Conservation (phyloP, 1,284 basidiomycete genomes). For the Grifola frondosa region DNA sequence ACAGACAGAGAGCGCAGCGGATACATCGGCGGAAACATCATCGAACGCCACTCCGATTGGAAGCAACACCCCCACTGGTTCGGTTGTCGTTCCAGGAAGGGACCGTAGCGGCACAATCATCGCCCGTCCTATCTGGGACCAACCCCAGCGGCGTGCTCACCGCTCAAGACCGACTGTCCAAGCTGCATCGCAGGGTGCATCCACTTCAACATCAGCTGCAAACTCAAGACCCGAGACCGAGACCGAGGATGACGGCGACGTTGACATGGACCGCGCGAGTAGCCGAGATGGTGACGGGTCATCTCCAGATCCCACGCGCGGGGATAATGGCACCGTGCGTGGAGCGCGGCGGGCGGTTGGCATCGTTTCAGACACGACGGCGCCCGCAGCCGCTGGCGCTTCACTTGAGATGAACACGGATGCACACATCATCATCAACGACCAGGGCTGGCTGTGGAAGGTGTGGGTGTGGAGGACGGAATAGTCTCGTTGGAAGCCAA, state of each 20-base stretch:
- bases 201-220: conserved; percentile 54
- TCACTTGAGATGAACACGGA: conserved; percentile 50
- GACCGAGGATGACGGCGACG: conserved; percentile 70
- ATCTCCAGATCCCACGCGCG: conserved; percentile 39
- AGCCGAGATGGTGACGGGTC: conserved; percentile 33
- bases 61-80: conserved; percentile 57
- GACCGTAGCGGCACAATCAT: conserved; percentile 78
- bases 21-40: conserved; percentile 60
- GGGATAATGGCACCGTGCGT: conserved; percentile 30
- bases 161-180: conserved; percentile 31
- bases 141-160: conserved; percentile 30
- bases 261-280: conserved; percentile 52
- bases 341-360: conserved; percentile 51
- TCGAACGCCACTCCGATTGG: conserved; percentile 56
- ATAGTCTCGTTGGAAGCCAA: conserved; percentile 68
- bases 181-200: conserved; percentile 35
- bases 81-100: conserved; percentile 52
- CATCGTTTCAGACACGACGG: conserved; percentile 56
- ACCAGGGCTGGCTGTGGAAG: conserved; percentile 43
- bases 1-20: conserved; percentile 30
- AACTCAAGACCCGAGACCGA: conserved; percentile 68
- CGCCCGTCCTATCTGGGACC: conserved; percentile 63
- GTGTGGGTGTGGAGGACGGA: conserved; percentile 66
- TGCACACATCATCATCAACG: conserved; percentile 69
- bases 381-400: conserved; percentile 32